phyloP scores from a whole-genome alignment of 192 early-diverging fungal species.

The Fimicolochytrium jonesii region DNA sequence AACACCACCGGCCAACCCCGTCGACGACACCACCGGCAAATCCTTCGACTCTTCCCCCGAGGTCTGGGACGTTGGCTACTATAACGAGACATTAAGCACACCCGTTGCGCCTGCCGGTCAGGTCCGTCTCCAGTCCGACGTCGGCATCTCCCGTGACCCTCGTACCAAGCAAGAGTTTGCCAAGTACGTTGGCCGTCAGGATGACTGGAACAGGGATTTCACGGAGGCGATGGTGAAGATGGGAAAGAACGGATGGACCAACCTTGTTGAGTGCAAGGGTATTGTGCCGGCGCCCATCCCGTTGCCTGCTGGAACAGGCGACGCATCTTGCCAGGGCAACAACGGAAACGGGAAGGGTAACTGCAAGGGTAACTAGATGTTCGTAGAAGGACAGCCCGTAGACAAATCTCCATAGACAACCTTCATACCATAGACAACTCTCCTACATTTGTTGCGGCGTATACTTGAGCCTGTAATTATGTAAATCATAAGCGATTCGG shows the following conservation, averaged over 20 bases:
- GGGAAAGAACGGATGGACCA: not conserved
- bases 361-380: too few relatives aligned
- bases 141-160: not conserved
- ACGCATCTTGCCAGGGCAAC: too few relatives aligned
- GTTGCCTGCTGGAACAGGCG: not conserved
- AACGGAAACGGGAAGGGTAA: too few relatives aligned
- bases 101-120: not conserved
- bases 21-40: not conserved
- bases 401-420: too few relatives aligned
- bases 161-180: not conserved
- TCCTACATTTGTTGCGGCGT: too few relatives aligned
- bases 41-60: constrained; percentile 1
- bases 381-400: too few relatives aligned
- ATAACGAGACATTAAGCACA: not conserved
- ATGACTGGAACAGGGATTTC: constrained; percentile 1
- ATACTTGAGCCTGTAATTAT: too few relatives aligned
- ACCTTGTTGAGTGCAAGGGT: not conserved
- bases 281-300: constrained; percentile 4
- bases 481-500: too few relatives aligned
- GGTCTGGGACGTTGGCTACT: not conserved
- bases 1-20: not conserved
- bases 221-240: constrained; percentile 3
- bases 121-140: not conserved
- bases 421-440: too few relatives aligned
- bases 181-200: not conserved